These are phyloP conservation scores for Cystobasidium pallidum DNA, from an alignment of 1,284 basidiomycete species.

Conservation along the genomic window DNA sequence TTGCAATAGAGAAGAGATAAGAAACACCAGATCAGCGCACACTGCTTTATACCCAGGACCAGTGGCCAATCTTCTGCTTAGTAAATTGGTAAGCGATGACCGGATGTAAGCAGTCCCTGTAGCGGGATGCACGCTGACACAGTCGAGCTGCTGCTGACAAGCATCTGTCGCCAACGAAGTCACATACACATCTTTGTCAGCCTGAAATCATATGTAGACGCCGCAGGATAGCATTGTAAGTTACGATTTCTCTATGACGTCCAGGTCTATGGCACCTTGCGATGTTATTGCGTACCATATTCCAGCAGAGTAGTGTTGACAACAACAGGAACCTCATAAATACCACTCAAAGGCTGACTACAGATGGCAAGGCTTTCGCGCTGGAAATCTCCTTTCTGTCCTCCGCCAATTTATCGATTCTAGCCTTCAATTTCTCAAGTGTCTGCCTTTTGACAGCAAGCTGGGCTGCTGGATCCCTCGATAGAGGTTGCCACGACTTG, in stretches of 20 bases:
- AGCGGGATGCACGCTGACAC: neutral
- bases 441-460: slow-evolving; percentile 34
- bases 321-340: neutral
- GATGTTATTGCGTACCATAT: no score
- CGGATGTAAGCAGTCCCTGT: neutral
- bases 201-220: no score
- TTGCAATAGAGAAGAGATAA: neutral
- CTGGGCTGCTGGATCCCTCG: slow-evolving; percentile 34
- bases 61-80: no score
- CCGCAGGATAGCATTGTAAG: no score
- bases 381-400: slow-evolving; percentile 9
- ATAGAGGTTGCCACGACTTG: slow-evolving; percentile 26
- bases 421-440: slow-evolving; percentile 34
- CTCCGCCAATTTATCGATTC: slow-evolving; percentile 28
- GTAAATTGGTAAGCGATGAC: slow-evolving; percentile 10
- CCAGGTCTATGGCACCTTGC: no score
- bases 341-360: slow-evolving; percentile 6
- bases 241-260: no score
- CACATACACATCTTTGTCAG: no score
- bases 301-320: no score
- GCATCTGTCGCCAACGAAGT: neutral
- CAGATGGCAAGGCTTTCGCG: neutral
- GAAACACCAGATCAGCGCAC: neutral
- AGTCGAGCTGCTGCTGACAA: neutral
- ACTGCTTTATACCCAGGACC: neutral